These are phyloP conservation scores for Trapa bicornis DNA, from an alignment of 345 rosid genomes.

Conservation along the genomic window DNA sequence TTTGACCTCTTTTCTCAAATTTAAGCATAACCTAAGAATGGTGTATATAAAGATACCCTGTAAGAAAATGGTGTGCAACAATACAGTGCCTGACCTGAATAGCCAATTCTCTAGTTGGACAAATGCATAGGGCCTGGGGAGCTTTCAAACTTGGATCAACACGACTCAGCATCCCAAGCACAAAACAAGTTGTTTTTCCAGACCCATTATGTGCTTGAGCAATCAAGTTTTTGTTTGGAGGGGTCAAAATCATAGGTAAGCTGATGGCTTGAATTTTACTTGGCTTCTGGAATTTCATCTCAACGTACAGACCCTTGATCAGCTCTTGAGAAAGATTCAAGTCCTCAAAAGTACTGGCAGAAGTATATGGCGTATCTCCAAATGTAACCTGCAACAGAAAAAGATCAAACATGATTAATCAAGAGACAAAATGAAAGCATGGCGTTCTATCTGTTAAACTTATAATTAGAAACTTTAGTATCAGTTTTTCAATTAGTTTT, in stretches of 20 bases:
- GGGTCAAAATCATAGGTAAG: constrained; percentile 85
- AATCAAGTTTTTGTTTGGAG: constrained; percentile 68
- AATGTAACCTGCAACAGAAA: constrained; percentile 39
- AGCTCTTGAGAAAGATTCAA: constrained; percentile 64
- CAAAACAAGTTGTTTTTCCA: constrained; percentile 95
- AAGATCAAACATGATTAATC: not conserved
- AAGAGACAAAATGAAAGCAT: not conserved
- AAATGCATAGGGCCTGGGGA: constrained; percentile 90
- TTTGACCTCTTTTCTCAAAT: not conserved
- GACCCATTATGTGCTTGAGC: constrained; percentile 98
- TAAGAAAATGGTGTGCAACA: not conserved
- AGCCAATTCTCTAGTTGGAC: constrained; percentile 90
- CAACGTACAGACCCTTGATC: constrained; percentile 77
- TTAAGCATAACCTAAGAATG: not conserved
- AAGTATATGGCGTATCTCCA: constrained; percentile 74
- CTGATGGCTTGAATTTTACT: constrained; percentile 91
- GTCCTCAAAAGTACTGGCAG: constrained; percentile 71
- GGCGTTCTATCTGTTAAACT: too few relatives aligned
- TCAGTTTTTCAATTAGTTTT: too few relatives aligned
- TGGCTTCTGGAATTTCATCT: constrained; percentile 88
- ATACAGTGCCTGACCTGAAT: constrained; percentile 52
- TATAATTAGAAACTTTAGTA: too few relatives aligned
- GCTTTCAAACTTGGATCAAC: constrained; percentile 40
- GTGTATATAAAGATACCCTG: not conserved
- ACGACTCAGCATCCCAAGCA: constrained; percentile 88